phyloP scores from a whole-genome alignment of 441 rosid genomes.

The Raphanus hybrid region DNA sequence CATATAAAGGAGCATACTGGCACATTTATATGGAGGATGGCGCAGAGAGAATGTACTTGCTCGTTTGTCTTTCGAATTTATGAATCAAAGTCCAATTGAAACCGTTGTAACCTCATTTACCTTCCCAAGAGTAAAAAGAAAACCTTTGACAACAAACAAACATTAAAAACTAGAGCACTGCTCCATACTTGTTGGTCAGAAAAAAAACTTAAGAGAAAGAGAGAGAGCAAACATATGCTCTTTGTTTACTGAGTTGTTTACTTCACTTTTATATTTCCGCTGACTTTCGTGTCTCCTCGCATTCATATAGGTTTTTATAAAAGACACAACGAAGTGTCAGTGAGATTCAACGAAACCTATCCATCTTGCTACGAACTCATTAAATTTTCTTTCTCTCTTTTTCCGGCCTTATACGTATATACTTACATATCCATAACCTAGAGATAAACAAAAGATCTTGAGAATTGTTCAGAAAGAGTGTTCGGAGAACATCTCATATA shows the following conservation, averaged over 20 bases:
- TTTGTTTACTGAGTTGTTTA: slow-evolving; percentile 17
- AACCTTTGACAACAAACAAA: slow-evolving; percentile 34
- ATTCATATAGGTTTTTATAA: slow-evolving; percentile 26
- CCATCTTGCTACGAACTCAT: slow-evolving; percentile 3
- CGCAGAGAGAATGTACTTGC: slow-evolving; percentile 37
- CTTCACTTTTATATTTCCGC: slow-evolving; percentile 23
- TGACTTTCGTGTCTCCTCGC: slow-evolving; percentile 40
- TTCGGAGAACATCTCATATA: neutral
- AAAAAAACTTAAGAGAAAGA: slow-evolving; percentile 1
- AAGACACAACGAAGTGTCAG: slow-evolving; percentile 38
- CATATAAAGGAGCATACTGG: neutral
- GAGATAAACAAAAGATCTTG: neutral
- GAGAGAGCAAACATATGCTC: slow-evolving; percentile 18
- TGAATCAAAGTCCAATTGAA: slow-evolving; percentile 21
- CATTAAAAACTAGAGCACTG: slow-evolving; percentile 37
- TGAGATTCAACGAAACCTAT: slow-evolving; percentile 30
- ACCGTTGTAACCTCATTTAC: slow-evolving; percentile 33
- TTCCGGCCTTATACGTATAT: neutral
- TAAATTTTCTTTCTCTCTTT: neutral
- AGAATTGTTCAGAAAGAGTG: neutral
- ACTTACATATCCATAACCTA: slow-evolving; percentile 7
- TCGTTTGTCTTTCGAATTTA: slow-evolving; percentile 28
- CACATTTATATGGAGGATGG: slow-evolving; percentile 35
- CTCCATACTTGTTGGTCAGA: slow-evolving; percentile 46
- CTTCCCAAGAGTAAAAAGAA: slow-evolving; percentile 23